phyloP scores from a whole-genome alignment of 192 early-diverging fungal species.

The Lobosporangium transversale region DNA sequence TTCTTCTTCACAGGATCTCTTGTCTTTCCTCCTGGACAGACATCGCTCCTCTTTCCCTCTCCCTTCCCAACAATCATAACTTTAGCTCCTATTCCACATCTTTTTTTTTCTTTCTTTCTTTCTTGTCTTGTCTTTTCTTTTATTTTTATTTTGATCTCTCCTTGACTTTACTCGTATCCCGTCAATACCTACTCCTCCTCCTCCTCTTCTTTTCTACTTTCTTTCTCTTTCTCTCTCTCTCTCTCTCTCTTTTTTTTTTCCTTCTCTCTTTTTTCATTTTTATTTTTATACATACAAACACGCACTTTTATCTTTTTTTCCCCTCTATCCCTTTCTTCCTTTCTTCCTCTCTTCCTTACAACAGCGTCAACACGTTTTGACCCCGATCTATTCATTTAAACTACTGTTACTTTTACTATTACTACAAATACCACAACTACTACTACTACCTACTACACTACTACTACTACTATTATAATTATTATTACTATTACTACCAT shows the following conservation, averaged over 20 bases:
- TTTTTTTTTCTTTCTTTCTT: too few species aligned
- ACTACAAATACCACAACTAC: not conserved
- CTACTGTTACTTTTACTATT: not conserved
- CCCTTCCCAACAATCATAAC: too few species aligned
- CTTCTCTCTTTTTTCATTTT: not conserved
- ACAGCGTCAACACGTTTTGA: too few species aligned
- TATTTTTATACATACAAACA: not conserved
- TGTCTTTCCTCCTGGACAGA: too few species aligned
- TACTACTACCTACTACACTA: not conserved
- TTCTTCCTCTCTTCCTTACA: not conserved
- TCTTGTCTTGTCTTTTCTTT: too few species aligned
- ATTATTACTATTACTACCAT: not conserved
- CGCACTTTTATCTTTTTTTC: not conserved
- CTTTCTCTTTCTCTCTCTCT: constrained; percentile 3
- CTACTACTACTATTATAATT: not conserved
- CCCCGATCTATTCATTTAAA: not conserved
- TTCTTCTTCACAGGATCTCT: too few species aligned
- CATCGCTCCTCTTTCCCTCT: too few species aligned
- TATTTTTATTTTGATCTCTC: too few species aligned
- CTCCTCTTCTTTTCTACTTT: not conserved
- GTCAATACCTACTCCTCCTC: not conserved
- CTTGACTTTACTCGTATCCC: not conserved
- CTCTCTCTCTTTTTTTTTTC: not conserved
- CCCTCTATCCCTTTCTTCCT: constrained; percentile 1
- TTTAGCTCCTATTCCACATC: too few species aligned